phyloP scores from a whole-genome alignment of 164 flowering plant genomes.

The Litsea cubeba region DNA sequence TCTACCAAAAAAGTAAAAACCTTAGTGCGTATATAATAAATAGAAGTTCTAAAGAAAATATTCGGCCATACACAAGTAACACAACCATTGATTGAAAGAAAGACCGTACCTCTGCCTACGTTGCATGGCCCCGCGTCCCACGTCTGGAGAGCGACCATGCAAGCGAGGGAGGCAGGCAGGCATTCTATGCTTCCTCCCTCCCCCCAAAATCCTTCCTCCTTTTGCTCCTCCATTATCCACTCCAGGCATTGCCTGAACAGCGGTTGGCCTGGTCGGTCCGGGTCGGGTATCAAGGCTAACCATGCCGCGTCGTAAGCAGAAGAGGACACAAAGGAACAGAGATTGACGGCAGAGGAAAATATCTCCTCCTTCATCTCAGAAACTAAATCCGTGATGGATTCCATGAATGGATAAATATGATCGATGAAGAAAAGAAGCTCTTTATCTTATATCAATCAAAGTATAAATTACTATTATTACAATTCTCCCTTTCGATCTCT shows the following conservation, averaged over 20 bases:
- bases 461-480: no score
- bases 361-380: conserved; percentile 22
- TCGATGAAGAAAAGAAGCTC: neutral
- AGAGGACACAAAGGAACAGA: conserved; percentile 21
- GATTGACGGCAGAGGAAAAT: conserved; percentile 10
- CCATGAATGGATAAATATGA: neutral
- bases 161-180: conserved; percentile 40
- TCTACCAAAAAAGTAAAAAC: no score
- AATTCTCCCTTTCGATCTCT: no score
- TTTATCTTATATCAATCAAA: no score
- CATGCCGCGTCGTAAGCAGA: conserved; percentile 60
- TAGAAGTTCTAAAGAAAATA: no score
- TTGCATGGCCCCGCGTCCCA: conserved; percentile 26
- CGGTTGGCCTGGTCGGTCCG: conserved; percentile 13
- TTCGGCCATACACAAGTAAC: no score
- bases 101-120: conserved; percentile 27
- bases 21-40: no score
- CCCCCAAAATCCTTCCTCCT: conserved; percentile 42
- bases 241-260: conserved; percentile 33
- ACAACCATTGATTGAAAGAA: no score
- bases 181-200: conserved; percentile 23
- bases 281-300: conserved; percentile 45
- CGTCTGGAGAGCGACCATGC: conserved; percentile 36
- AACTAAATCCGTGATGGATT: conserved; percentile 13
- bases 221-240: conserved; percentile 40